Evolutionary conservation across 345 rosid species (phyloP), one percentile per base, ranked within the genome.

Genomic region (Zanthoxylum bungeanum): DNA sequence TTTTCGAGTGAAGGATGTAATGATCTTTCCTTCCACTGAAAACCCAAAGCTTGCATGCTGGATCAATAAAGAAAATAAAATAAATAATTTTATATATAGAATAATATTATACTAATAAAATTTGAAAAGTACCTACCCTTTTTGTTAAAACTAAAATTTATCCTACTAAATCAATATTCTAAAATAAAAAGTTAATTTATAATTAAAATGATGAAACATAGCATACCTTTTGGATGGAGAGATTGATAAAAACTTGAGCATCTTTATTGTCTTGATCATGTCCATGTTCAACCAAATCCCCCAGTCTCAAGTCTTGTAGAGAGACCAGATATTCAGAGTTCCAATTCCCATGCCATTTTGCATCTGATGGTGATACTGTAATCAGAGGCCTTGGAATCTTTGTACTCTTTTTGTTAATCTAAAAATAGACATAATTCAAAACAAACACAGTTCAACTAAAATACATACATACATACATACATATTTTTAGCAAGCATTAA

Each of bases 11-110:
- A 93, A 85, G 73, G 86, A 77, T 3, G 96, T 81, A 10, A 68
- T 5, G 75, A 91, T 84, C 77, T 80, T 93, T 81, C 98, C 98
- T 64, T 88, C 91, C 56, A 93, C 85, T 0, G 97, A 91, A 52
- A 91, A 83, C 0, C 98, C 98, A 64, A 93, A 91, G 84, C 97
- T 83, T 11, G 97, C 98, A 78, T 93, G 98, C 97, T 93, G 4
- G 33, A 22, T n/a, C n/a, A n/a, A 39, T 12, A 59, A 44, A 78
- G n/a, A 27, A 17, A 10, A 30, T 60, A 37, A 2, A 2, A 4
- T 51, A 33, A 66, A 10, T 9, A 40, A 25, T 36, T 25, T 21
- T 7, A 31, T 25, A 6, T n/a, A 5, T 39, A 25, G 34, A 19
- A 6, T 14, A 12, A 47, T 36, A 2, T 12, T 60, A 9, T 9